These are phyloP conservation scores for Syncephalastrum monosporum DNA, from an alignment of 371 early-diverging fungal genomes.

Conservation along the genomic window DNA sequence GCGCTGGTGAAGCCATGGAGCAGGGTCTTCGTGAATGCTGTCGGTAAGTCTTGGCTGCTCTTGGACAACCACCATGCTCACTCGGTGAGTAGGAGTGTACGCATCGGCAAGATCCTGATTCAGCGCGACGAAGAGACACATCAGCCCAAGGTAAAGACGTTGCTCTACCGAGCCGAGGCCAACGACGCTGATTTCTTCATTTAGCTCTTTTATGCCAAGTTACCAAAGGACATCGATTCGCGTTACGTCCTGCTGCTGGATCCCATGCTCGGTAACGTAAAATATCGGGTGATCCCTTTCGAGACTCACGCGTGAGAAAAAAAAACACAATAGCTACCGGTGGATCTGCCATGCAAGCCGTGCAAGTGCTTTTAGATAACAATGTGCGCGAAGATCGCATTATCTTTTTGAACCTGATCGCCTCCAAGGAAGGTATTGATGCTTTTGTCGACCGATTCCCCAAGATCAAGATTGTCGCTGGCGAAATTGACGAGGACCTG, in stretches of 20 bases:
- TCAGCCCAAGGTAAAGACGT: conserved; percentile 62
- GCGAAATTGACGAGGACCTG: conserved; percentile 82
- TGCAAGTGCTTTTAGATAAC: conserved; percentile 81
- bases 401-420: conserved; percentile 81
- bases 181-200: conserved; percentile 2
- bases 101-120: conserved; percentile 94
- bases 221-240: conserved; percentile 83
- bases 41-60: conserved; percentile 32
- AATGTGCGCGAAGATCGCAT: conserved; percentile 87
- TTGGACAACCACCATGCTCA: neutral
- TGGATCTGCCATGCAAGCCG: conserved; percentile 89
- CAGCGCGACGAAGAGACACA: conserved; percentile 95
- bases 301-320: no score
- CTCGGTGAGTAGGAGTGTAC: conserved; percentile 60
- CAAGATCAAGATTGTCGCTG: conserved; percentile 81
- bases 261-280: conserved; percentile 83
- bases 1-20: conserved; percentile 94
- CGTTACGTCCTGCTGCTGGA: conserved; percentile 88
- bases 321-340: conserved; percentile 73
- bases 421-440: conserved; percentile 82
- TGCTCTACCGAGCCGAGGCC: neutral
- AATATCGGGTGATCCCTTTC: neutral
- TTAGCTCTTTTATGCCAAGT: conserved; percentile 86
- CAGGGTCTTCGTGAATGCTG: conserved; percentile 91
- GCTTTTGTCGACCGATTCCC: conserved; percentile 75